Percentiles rank a stretch among this genome's conserved stretches.
These are phyloP conservation scores for Candida caryicola DNA, from an alignment of 805 yeast genomes.

Conservation along the genomic window DNA sequence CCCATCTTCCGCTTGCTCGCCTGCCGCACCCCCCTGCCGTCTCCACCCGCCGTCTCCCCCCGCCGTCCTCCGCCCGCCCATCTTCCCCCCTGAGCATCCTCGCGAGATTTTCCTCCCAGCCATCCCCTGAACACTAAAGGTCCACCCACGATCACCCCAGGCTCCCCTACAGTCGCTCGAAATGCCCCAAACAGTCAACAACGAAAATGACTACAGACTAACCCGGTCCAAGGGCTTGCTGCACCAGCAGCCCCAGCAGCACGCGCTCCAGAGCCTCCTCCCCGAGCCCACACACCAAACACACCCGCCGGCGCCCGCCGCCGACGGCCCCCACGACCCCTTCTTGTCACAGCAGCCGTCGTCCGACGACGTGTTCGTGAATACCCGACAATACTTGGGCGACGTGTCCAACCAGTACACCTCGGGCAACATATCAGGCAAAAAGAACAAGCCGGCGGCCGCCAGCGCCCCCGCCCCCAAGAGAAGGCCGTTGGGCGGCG, in stretches of 20 bases:
- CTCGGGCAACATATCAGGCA: conserved; percentile 1
- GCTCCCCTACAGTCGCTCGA: neutral
- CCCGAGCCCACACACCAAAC: neutral
- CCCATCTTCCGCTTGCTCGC: no score
- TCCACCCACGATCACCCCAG: no score
- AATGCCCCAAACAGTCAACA: conserved; percentile 25
- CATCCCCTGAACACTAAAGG: no score
- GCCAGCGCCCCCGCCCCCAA: conserved; percentile 10
- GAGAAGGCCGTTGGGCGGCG: conserved; percentile 37
- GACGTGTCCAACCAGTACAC: conserved; percentile 41
- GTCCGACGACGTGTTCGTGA: conserved; percentile 8
- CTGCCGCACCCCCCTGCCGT: no score
- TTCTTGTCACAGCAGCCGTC: neutral
- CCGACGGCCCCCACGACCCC: neutral
- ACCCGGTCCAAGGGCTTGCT: conserved; percentile 26
- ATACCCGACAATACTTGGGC: conserved; percentile 29
- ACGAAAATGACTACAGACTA: conserved; percentile 40
- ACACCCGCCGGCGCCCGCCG: neutral
- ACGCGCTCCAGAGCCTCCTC: neutral
- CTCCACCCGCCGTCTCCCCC: no score
- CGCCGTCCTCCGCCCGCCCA: no score
- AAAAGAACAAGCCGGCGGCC: conserved; percentile 2
- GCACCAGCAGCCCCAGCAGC: neutral
- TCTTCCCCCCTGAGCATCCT: no score
- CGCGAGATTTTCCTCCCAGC: no score